Percentiles rank a stretch among this genome's conserved stretches.
Evolutionary conservation across 306 rosid genomes (phyloP).

Genomic region (Lotus japonicus): DNA sequence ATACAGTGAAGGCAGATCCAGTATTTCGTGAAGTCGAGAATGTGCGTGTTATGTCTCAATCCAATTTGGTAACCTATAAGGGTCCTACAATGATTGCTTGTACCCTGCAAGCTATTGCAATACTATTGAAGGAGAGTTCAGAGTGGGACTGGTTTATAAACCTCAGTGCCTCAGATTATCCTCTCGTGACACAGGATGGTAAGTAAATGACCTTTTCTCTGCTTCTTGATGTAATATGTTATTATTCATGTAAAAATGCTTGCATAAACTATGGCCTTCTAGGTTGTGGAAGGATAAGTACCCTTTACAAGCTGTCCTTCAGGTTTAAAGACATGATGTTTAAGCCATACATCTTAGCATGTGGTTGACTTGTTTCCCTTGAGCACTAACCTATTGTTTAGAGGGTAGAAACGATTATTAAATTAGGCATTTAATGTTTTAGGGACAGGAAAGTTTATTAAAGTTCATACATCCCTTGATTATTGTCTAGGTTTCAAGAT

Average conservation of each 20-base stretch:
- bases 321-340: neutral
- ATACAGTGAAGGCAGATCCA: conserved; percentile 74
- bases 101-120: conserved; percentile 91
- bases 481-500: neutral
- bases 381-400: conserved; percentile 16
- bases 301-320: neutral
- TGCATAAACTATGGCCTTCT: conserved; percentile 3
- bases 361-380: neutral
- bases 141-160: conserved; percentile 88
- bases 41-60: conserved; percentile 82
- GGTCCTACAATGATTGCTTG: conserved; percentile 99
- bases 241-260: neutral
- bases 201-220: conserved; percentile 27
- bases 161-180: conserved; percentile 98
- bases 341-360: neutral
- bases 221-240: conserved; percentile 8
- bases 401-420: neutral
- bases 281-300: neutral
- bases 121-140: conserved; percentile 72
- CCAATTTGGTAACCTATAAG: conserved; percentile 90
- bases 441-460: neutral
- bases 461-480: conserved; percentile 11
- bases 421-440: neutral
- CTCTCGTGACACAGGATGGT: conserved; percentile 97
- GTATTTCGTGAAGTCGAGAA: conserved; percentile 74